These are phyloP conservation scores for Diospyros kaki DNA, from an alignment of 148 eudicot species.

Conservation along the genomic window DNA sequence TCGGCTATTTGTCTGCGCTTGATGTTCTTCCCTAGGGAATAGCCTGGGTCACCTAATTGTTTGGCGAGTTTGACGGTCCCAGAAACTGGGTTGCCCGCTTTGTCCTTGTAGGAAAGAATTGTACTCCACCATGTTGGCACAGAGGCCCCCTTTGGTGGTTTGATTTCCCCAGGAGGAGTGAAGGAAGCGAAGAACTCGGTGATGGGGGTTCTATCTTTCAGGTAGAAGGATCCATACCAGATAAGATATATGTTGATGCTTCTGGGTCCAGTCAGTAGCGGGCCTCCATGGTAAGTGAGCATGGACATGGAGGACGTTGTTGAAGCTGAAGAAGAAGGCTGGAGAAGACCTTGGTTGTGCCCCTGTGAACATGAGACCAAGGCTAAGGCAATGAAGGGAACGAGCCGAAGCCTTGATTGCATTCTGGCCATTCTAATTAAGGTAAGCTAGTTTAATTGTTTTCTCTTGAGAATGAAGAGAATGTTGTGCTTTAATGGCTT, in stretches of 20 bases:
- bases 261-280: conserved; percentile 11
- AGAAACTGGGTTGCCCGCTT: conserved; percentile 5
- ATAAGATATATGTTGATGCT: conserved; percentile 15
- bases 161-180: no score
- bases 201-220: conserved; percentile 14
- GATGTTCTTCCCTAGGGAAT: conserved; percentile 17
- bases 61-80: background rate
- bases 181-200: conserved; percentile 18
- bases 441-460: background rate
- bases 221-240: conserved; percentile 18
- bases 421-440: conserved; percentile 2
- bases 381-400: conserved; percentile 15
- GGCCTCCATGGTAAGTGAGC: conserved; percentile 18
- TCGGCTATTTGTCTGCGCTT: conserved; percentile 15
- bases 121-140: conserved; percentile 15
- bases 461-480: background rate
- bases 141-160: background rate
- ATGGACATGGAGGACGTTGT: conserved; percentile 7
- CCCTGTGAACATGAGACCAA: conserved; percentile 7
- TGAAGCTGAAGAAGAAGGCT: conserved; percentile 14
- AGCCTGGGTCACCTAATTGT: conserved; percentile 8
- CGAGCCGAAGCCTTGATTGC: background rate
- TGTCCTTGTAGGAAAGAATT: conserved; percentile 11
- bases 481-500: background rate
- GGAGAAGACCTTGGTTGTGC: conserved; percentile 7